Base-by-base conservation (phyloP, 2,329 filamentous ascomycete species). In the Emergomyces pasteurianus region DNA sequence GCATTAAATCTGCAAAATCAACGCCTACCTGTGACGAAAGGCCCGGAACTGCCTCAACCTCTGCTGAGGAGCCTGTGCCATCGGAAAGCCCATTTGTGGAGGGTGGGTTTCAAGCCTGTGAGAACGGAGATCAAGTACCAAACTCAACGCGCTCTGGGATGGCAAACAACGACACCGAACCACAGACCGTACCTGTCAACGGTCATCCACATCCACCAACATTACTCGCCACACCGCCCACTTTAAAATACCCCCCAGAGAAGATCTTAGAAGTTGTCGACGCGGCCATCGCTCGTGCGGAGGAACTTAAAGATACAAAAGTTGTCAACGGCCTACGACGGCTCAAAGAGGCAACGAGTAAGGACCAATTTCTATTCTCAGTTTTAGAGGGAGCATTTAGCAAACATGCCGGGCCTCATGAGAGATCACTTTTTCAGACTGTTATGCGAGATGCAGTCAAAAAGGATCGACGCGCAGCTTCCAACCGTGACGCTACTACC, bases 301-400 rank as follows among this genome's bases (percentile, higher is more conserved):
- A 68, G n/a, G 67, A 69, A 21, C 64, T 63, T 43, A 63, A 69
- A 21, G 70, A 74, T 36, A 65, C 57, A 42, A 66, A 68, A 36
- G 69, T 73, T 34, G 62, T 66, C 23, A 66, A 67, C 50, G 70
- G 69, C 3, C 65, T 74, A 42, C 63, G 69, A 47, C 67, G 64
- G 23, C 57, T 73, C 42, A 71, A 68, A 66, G 65, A 67, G 40
- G 66, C 67, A 16, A 67, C 69, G 36, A 55, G 49, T 54, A 68
- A 62, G n/a, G 71, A 74, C 64, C 64, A 70, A n/a, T 72, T 70
- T 61, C 63, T 67, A 18, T 65, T 73, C 28, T 66, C 66, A n/a
- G 63, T 71, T 38, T 53, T 74, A 18, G 67, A 72, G 58, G 67
- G 64, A 18, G 68, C 69, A 55, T 66, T 71, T 56, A 65, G 64